Base-by-base conservation (phyloP, 2,329 filamentous ascomycete species). In the Coccinonectria pachysandricola region DNA sequence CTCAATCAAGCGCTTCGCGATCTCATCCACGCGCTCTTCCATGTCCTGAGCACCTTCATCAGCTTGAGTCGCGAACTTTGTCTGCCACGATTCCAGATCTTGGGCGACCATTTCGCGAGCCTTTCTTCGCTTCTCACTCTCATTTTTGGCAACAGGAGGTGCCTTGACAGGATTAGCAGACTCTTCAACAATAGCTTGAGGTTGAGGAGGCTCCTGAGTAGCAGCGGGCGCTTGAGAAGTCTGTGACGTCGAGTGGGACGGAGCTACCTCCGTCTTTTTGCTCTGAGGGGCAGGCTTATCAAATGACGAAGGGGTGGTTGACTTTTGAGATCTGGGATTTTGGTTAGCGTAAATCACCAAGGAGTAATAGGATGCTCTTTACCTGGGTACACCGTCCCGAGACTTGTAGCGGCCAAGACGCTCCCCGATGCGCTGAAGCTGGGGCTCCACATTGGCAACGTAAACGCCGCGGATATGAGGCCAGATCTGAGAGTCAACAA, bases 361-460 rank as follows among this genome's bases (percentile, higher is more conserved):
- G n/a, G n/a, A n/a, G n/a, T n/a, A n/a, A n/a, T n/a, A 36, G 24
- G n/a, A 32, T 15, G 36, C 60, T 43, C 36, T 50, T 55, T 5
- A 45, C 42, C 33, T 53, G n/a, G n/a, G n/a, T n/a, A n/a, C n/a
- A n/a, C n/a, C 53, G 24, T 56, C 57, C 23, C 59, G 28, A 12
- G 57, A 23, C 38, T 66, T 76, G 54, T 86, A 83, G 24, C 80
- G 68, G 20, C 86, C 87, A 8, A 98, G 69, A 23, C 87, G 77
- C 59, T 95, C 81, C 8, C 84, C 83, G 45, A 98, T 96, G 45
- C 86, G 84, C 30, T 88, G 72, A 9, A 98, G 68, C 55, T 98
- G 92, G 9, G 92, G 92, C 58, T 96, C 87, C 4, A 98, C 87
- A 43, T 93, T 94, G 48, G 94, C 78, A 8, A 78, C 72, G 48